Evolutionary conservation across 2,329 filamentous ascomycete species (phyloP).

Genomic region (Penicillium sp.): DNA sequence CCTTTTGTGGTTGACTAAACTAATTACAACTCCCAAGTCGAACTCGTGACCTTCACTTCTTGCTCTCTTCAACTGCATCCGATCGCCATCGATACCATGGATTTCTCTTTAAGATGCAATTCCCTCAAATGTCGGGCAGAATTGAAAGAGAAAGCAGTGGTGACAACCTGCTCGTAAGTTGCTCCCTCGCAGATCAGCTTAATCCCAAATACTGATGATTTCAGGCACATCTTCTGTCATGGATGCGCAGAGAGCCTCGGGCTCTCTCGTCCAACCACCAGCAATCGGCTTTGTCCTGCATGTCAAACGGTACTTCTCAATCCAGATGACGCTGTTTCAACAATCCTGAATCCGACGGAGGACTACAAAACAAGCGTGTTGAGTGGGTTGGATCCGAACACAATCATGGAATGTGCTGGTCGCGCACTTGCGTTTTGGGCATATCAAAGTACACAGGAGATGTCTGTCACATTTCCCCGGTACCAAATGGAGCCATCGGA

Average conservation of each 20-base stretch:
- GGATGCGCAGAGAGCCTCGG: slow-evolving; percentile 67
- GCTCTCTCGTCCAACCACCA: slow-evolving; percentile 56
- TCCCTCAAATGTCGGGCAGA: slow-evolving; percentile 70
- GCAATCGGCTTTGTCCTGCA: slow-evolving; percentile 67
- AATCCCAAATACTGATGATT: slow-evolving; percentile 9
- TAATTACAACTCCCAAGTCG: not conserved
- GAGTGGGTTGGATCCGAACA: slow-evolving; percentile 74
- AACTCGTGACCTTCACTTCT: slow-evolving; percentile 12
- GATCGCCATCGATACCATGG: slow-evolving; percentile 54
- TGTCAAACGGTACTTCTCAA: slow-evolving; percentile 67
- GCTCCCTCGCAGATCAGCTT: not conserved
- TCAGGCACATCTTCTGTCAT: slow-evolving; percentile 80
- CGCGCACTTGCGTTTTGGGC: slow-evolving; percentile 79
- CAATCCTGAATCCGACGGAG: slow-evolving; percentile 73
- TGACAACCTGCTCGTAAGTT: slow-evolving; percentile 81
- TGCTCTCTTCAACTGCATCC: slow-evolving; percentile 10
- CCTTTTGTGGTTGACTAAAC: not conserved
- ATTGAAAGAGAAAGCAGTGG: slow-evolving; percentile 69
- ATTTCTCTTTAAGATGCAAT: slow-evolving; percentile 75
- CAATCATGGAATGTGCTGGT: slow-evolving; percentile 83
- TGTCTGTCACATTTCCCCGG: slow-evolving; percentile 51
- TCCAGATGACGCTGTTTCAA: slow-evolving; percentile 71
- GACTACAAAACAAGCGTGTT: slow-evolving; percentile 87
- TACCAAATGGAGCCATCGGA: too few relatives aligned
- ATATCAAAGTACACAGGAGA: slow-evolving; percentile 81